These are phyloP conservation scores for Dacryopinax primogenitus DNA, from an alignment of 768 basidiomycete genomes.

Conservation along the genomic window DNA sequence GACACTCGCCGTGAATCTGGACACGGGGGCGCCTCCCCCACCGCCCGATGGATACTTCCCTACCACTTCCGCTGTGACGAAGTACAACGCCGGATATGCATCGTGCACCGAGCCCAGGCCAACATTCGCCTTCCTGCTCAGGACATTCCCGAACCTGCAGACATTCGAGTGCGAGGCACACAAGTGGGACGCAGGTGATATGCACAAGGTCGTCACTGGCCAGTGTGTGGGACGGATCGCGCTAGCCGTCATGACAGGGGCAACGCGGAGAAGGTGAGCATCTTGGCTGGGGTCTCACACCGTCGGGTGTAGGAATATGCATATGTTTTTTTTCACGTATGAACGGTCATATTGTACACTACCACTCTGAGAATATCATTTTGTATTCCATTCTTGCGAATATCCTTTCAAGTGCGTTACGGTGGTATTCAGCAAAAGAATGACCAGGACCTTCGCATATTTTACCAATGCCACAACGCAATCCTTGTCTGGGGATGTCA, in stretches of 20 bases:
- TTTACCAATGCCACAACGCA: no score
- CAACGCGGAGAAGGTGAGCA: background rate
- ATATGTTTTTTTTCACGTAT: background rate
- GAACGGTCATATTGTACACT: background rate
- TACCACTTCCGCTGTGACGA: background rate
- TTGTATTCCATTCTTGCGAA: no score
- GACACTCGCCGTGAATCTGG: background rate
- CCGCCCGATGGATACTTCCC: background rate
- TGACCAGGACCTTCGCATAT: no score
- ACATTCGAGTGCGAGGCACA: constrained; percentile 7
- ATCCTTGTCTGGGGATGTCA: no score
- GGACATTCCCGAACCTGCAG: background rate
- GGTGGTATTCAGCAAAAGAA: no score
- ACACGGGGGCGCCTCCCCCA: background rate
- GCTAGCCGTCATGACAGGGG: background rate
- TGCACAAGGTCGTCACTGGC: background rate
- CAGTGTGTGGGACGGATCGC: background rate
- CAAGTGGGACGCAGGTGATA: background rate
- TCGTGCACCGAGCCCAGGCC: background rate
- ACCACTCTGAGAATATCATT: background rate
- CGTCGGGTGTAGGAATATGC: background rate
- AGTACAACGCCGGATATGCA: background rate
- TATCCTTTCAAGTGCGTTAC: no score
- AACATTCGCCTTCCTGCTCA: background rate
- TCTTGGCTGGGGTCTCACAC: background rate